Percentiles rank a stretch among this genome's conserved stretches.
Evolutionary conservation across 352 stramenopile species (phyloP).

Genomic region (Aphanomyces cochlioides): DNA sequence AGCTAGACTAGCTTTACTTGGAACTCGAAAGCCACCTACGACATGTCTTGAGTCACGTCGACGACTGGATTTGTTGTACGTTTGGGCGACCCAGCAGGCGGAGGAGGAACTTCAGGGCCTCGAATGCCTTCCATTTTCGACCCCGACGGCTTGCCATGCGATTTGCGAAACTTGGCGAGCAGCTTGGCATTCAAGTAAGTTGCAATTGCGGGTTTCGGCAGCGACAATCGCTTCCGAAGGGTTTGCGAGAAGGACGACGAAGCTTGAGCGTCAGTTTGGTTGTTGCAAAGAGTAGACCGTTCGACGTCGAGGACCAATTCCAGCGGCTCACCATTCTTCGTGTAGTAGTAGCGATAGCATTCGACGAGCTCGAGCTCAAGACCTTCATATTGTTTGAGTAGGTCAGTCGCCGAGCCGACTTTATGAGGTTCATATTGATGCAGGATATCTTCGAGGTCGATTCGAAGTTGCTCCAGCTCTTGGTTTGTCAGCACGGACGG

Average conservation of each 20-base stretch:
- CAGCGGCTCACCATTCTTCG: background rate
- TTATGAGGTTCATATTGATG: slow-evolving; percentile 5
- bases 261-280: background rate
- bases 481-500: slow-evolving; percentile 6
- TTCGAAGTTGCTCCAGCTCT: slow-evolving; percentile 18
- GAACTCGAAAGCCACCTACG: slow-evolving; percentile 3
- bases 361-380: slow-evolving; percentile 23
- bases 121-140: slow-evolving; percentile 26
- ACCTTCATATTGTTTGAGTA: slow-evolving; percentile 26
- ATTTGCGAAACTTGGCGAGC: slow-evolving; percentile 1
- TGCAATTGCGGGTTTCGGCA: slow-evolving; percentile 1
- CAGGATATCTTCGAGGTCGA: slow-evolving; percentile 22
- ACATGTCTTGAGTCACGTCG: background rate
- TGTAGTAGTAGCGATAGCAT: slow-evolving; percentile 23
- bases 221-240: slow-evolving; percentile 10
- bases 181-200: slow-evolving; percentile 19
- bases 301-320: slow-evolving; percentile 2
- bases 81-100: background rate
- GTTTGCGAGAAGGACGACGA: background rate
- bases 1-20: background rate
- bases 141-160: background rate
- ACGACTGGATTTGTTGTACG: background rate
- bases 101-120: background rate
- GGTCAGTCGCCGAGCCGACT: background rate
- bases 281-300: background rate